These are phyloP conservation scores for Mycotypha africana DNA, from an alignment of 371 early-diverging fungal species.

Conservation along the genomic window DNA sequence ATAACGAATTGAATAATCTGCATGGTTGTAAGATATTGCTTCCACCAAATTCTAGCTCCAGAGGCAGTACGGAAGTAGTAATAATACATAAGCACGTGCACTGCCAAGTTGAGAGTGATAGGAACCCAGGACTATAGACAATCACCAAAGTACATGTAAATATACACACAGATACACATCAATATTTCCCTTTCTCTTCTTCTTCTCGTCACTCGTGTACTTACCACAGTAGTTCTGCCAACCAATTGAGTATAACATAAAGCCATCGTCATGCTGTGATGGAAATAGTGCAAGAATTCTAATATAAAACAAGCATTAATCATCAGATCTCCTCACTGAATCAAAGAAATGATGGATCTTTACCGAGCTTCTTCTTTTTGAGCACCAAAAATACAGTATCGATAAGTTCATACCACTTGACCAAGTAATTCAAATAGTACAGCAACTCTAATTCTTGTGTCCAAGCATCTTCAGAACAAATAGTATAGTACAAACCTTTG, in stretches of 20 bases:
- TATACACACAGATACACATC: neutral
- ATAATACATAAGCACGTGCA: constrained; percentile 87
- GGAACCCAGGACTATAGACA: constrained; percentile 59
- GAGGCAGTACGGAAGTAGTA: constrained; percentile 82
- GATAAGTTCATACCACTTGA: constrained; percentile 65
- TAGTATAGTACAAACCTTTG: constrained; percentile 61
- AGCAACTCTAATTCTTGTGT: constrained; percentile 50
- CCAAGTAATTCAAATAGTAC: constrained; percentile 67
- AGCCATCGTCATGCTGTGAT: constrained; percentile 79
- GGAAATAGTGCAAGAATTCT: constrained; percentile 80
- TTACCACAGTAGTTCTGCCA: constrained; percentile 70
- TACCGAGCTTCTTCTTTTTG: constrained; percentile 57
- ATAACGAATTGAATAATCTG: constrained; percentile 86
- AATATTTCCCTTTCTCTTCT: neutral
- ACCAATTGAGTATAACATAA: constrained; percentile 71
- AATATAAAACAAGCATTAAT: neutral
- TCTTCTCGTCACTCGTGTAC: constrained; percentile 2
- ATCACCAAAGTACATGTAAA: neutral
- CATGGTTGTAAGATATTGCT: constrained; percentile 79
- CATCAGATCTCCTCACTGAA: too few relatives aligned
- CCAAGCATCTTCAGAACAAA: constrained; percentile 51
- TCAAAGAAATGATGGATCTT: neutral
- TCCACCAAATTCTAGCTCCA: constrained; percentile 83
- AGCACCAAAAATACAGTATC: constrained; percentile 67
- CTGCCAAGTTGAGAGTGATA: constrained; percentile 73